These are phyloP conservation scores for Mycena kentingensis DNA, from an alignment of 768 basidiomycete species.

Conservation along the genomic window DNA sequence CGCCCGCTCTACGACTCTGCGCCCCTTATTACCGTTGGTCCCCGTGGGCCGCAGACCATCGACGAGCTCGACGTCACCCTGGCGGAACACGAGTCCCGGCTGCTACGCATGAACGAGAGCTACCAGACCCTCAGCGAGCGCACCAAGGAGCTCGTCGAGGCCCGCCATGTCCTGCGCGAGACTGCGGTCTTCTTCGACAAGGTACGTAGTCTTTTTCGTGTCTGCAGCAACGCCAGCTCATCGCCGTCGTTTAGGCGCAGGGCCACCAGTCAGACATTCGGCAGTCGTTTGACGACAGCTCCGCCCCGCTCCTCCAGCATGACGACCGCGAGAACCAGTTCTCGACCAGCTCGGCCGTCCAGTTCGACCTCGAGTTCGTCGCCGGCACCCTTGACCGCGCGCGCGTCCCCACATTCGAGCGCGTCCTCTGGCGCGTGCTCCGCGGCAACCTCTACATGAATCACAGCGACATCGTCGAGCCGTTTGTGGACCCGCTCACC, in stretches of 20 bases:
- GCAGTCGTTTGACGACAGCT: slow-evolving; percentile 87
- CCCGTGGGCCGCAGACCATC: slow-evolving; percentile 88
- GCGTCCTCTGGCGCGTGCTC: slow-evolving; percentile 96
- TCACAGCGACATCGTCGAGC: slow-evolving; percentile 90
- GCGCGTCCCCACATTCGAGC: slow-evolving; percentile 91
- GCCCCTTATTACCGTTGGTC: slow-evolving; percentile 86
- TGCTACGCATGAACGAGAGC: slow-evolving; percentile 89
- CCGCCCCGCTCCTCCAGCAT: slow-evolving; percentile 87
- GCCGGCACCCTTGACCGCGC: slow-evolving; percentile 95
- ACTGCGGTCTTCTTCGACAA: slow-evolving; percentile 95
- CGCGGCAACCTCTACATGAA: slow-evolving; percentile 99
- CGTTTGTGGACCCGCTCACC: slow-evolving; percentile 86
- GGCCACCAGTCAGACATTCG: slow-evolving; percentile 78
- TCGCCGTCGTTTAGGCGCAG: slow-evolving; percentile 58
- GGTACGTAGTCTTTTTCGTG: slow-evolving; percentile 40
- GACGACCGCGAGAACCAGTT: slow-evolving; percentile 80
- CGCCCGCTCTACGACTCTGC: slow-evolving; percentile 86
- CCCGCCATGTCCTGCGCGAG: slow-evolving; percentile 90
- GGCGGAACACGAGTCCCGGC: slow-evolving; percentile 80
- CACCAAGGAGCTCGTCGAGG: slow-evolving; percentile 86
- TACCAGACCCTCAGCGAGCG: slow-evolving; percentile 88
- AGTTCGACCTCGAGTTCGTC: slow-evolving; percentile 96
- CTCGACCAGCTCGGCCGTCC: slow-evolving; percentile 43
- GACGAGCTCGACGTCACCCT: slow-evolving; percentile 92
- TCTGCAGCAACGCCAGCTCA: slow-evolving; percentile 7